Conservation (phyloP, 2,329 filamentous ascomycete species). For the Rosellinia necatrix region DNA sequence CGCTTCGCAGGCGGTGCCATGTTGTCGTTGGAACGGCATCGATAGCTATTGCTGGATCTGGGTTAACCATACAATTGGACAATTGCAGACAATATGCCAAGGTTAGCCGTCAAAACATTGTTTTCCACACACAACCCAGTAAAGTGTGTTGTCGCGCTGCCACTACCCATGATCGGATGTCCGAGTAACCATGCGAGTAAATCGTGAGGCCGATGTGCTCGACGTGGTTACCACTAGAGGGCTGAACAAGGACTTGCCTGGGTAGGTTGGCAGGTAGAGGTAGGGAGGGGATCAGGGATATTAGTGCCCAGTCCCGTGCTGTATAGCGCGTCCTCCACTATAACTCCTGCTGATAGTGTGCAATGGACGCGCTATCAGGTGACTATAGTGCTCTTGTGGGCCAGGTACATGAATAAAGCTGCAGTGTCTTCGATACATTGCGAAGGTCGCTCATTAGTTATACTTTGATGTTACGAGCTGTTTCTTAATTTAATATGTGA, state of each 20-base stretch:
- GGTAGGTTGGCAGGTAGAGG: background rate
- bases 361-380: constrained; percentile 36
- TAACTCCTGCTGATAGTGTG: no score
- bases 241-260: background rate
- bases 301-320: background rate
- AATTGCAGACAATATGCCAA: background rate
- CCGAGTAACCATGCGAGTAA: background rate
- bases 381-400: constrained; percentile 17
- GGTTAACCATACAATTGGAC: background rate
- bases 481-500: no score
- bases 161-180: background rate
- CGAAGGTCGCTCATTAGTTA: no score
- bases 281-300: background rate
- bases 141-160: no score
- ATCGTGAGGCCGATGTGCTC: background rate
- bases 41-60: constrained; percentile 10
- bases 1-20: constrained; percentile 66
- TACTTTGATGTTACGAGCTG: no score
- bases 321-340: constrained; percentile 21
- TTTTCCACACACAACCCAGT: background rate
- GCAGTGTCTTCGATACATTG: background rate
- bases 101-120: background rate
- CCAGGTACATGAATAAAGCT: background rate
- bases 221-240: constrained; percentile 5
- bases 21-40: constrained; percentile 33